Base-by-base conservation (phyloP, 2,329 filamentous ascomycete genomes). In the Colletotrichum somersetense region DNA sequence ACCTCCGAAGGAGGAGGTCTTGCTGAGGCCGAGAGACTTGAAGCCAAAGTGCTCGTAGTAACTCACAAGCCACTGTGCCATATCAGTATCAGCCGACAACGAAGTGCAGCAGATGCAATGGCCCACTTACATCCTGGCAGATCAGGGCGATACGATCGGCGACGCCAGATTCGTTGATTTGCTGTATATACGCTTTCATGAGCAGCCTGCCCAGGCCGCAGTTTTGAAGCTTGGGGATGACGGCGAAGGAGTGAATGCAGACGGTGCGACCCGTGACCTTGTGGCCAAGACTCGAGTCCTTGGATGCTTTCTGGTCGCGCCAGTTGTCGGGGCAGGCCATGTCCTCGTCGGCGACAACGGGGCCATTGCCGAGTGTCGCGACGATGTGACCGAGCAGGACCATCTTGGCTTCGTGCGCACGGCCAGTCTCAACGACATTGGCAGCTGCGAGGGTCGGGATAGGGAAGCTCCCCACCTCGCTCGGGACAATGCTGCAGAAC, bases 31-130 rank as follows among this genome's bases (percentile, higher is more conserved):
- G 40, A 86, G 81, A 75, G 91, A 89, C 75, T 84, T 84, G 79
- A 96, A 97, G 0, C 94, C 90, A 75, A 94, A 87, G n/a, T 87
- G 87, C 79, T 91, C 88, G 79, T 97, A 98, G 80, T 93, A 97
- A 1, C 84, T 84, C 35, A 96, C 85, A 48, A 96, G 85, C 68
- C 91, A 86, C 88, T 91, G 56, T 35, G 18, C 30, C 26, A 38
- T n/a, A 38, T 65, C 38, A 67, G 62, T 40, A 44, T 23, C 57
- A 5, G 16, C 46, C 61, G 57, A 67, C 35, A 16, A 20, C 56
- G 35, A 66, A 69, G 53, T 44, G 8, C 26, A 61, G 10, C 20
- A 33, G 5, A 5, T 12, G 11, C 23, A 26, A 23, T 52, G 63
- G 57, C 56, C 26, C 42, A 81, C 85, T 80, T 78, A 90, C 88